Evolutionary conservation across 306 rosid species (phyloP).

Genomic region (Vigna angularis): DNA sequence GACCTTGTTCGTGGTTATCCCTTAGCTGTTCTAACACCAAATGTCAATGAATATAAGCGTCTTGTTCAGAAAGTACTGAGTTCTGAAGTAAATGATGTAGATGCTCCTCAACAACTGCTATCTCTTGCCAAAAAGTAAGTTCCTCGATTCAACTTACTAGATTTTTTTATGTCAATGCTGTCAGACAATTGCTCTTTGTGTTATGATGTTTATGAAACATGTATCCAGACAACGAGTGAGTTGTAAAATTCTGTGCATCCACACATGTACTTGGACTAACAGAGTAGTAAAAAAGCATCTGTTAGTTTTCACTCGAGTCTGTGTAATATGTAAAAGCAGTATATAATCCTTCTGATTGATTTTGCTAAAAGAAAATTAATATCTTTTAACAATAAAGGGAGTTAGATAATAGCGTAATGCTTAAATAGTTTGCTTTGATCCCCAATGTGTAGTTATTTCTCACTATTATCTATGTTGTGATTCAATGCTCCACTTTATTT

Average conservation of each 20-base stretch:
- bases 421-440: neutral
- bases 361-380: neutral
- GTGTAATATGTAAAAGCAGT: too few species aligned
- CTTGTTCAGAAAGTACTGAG: constrained; percentile 9
- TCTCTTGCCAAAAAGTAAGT: constrained; percentile 25
- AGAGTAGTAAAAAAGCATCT: neutral
- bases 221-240: neutral
- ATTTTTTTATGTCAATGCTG: neutral
- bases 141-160: neutral
- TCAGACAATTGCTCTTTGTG: neutral
- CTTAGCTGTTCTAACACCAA: constrained; percentile 25
- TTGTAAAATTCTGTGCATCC: neutral
- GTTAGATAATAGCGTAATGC: neutral
- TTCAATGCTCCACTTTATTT: neutral
- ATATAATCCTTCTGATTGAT: too few species aligned
- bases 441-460: neutral
- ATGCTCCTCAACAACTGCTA: constrained; percentile 11
- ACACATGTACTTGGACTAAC: neutral
- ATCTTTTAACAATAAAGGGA: neutral
- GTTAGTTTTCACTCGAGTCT: neutral
- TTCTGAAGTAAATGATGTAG: constrained; percentile 7
- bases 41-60: constrained; percentile 31
- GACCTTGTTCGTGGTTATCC: constrained; percentile 21
- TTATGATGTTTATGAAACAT: neutral
- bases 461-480: neutral